Evolutionary conservation across 805 yeast species (phyloP), one percentile per base, ranked within the genome.

Genomic region (Wickerhamiella azymoides): DNA sequence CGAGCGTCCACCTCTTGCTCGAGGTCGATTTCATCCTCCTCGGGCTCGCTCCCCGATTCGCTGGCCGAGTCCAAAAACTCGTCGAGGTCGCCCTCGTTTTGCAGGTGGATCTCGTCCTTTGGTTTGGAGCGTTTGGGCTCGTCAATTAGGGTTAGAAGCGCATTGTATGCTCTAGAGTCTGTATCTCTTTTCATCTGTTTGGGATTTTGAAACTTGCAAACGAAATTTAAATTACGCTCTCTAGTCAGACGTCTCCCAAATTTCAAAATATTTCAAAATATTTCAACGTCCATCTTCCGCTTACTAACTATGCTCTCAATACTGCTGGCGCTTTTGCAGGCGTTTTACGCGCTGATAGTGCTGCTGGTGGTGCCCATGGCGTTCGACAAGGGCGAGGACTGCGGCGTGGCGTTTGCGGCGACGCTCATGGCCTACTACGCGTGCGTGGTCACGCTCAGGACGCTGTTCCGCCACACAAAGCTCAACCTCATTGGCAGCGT

Each of bases 341-440:
- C 36, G 3, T 26, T 40, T 5, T 40, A 41, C 33, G 47, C 52
- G 24, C 33, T 48, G 7, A 36, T 52, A 8, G 40, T 51, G n/a
- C 45, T 56, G 14, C 43, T 88, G 26, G 81, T 96, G 2, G 81
- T 92, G 6, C 97, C 97, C 4, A 71, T 92, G 50, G 82, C 96
- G 19, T 92, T 92, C 63, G 95, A 89, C 57, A 80, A 85, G 33
- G 96, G 97, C 1, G 72, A 79, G 16, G 71, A 76, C 47, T 89
- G 97, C 63, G 98, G 98, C 1, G 66, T 92, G 49, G 77, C 93
- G 16, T 92, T 78, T 61, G 77, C 89, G 0, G 71, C 78, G 27
- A 79, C 94, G 6, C 70, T 89, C 40, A 74, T 84, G 46, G 66
- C 74, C 37, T 63, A 81, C 45, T 88, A 86, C 62, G 79, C 84